A percentile compares a stretch with the other conserved stretches of the same genome.
phyloP scores from a whole-genome alignment of 768 basidiomycete species.

The Amanita inopinata region DNA sequence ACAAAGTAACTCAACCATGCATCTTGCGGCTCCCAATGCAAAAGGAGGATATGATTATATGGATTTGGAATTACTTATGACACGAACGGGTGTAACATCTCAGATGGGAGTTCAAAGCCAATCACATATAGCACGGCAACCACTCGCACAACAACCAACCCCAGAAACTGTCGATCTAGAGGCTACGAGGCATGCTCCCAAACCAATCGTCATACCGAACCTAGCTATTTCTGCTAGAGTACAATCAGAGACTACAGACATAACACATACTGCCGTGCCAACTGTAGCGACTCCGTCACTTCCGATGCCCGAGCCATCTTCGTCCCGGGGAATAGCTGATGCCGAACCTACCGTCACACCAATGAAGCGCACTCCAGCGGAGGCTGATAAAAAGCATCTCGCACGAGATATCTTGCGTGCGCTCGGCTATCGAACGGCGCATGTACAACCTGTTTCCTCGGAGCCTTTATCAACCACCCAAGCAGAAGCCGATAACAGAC shows the following conservation, averaged over 20 bases:
- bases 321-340: neutral
- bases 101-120: too few species aligned
- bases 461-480: neutral
- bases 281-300: too few species aligned
- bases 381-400: constrained; percentile 24
- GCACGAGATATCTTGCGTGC: constrained; percentile 50
- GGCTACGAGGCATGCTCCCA: neutral
- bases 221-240: too few species aligned
- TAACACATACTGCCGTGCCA: too few species aligned
- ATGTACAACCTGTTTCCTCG: neutral
- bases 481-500: too few species aligned
- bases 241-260: too few species aligned
- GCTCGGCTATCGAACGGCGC: constrained; percentile 22
- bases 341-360: neutral
- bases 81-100: neutral
- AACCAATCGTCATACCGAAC: too few species aligned
- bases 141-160: neutral
- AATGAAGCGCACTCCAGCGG: constrained; percentile 1
- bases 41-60: neutral
- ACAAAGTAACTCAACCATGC: neutral
- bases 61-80: neutral
- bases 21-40: neutral
- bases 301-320: too few species aligned
- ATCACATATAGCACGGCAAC: neutral
- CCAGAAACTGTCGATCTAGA: neutral